Base-by-base conservation (phyloP, 2,329 filamentous ascomycete genomes). In the Cadophora malorum region DNA sequence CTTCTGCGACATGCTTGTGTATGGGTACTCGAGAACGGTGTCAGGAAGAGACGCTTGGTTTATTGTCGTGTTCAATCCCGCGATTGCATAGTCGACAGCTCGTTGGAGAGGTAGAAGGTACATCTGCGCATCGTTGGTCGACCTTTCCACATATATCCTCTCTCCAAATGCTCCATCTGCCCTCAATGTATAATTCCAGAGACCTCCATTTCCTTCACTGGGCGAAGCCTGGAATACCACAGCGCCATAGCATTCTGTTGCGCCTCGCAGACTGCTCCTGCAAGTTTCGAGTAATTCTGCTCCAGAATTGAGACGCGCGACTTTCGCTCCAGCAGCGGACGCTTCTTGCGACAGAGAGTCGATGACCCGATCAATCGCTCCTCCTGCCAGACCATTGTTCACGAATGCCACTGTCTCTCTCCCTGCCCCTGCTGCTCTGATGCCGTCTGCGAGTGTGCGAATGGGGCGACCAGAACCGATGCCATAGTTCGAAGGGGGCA, bases 181-280 rank as follows among this genome's bases (percentile, higher is more conserved):
- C 66, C 92, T 85, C 31, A 97, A 83, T 0, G 92, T 94, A 76
- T 97, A 97, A 79, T 96, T 96, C 94, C 94, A 97, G 55, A 86
- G 79, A 1, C 85, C 85, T 7, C 84, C 85, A 0, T 78, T 70
- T 10, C 92, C 92, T 80, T 96, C 90, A 1, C 79, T 84, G 0
- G 93, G 92, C 5, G 92, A 96, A 0, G 90, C 90, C 64, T 88
- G 83, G 80, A 96, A 95, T 4, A 91, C 87, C 1, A 91, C 86
- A 9, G 91, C 93, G 21, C 87, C 91, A 76, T 90, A 94, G 78
- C 92, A 96, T 0, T 79, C 81, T 14, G 90, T 91, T 0, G 91
- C 88, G 21, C 91, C 91, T 47, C 87, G 82, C 62, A 92, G 79
- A 49, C 83, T 85, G 72, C 85, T 89, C 33, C 84, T 85, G 76